Evolutionary conservation across 495 filamentous ascomycete species (phyloP).

Genomic region (Lophiostoma macrostomum): DNA sequence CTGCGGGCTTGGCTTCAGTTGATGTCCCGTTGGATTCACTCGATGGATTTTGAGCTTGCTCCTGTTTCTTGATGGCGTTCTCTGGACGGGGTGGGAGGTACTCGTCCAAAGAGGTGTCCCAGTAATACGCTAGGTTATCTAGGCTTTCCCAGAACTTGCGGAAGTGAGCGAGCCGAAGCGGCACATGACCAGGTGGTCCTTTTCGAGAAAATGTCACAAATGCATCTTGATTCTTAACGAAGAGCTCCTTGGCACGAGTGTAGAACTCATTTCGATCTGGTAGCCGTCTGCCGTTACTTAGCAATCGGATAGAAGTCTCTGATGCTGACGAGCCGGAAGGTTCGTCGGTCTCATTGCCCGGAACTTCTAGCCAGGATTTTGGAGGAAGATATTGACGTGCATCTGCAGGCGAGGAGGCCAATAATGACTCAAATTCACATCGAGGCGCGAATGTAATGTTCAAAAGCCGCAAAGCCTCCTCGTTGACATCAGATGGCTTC

Average conservation of each 20-base stretch:
- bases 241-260: conserved; percentile 49
- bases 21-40: background rate
- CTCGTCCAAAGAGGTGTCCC: conserved; percentile 59
- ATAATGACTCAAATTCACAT: conserved; percentile 47
- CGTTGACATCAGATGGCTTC: conserved; percentile 52
- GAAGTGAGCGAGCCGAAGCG: conserved; percentile 52
- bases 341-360: conserved; percentile 21
- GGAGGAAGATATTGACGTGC: conserved; percentile 46
- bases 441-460: conserved; percentile 49
- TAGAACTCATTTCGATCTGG: conserved; percentile 52
- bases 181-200: conserved; percentile 42
- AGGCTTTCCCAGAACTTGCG: conserved; percentile 61
- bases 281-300: conserved; percentile 52
- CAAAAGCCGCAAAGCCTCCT: conserved; percentile 50
- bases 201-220: conserved; percentile 52
- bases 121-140: conserved; percentile 59
- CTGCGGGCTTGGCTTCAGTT: background rate
- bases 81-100: conserved; percentile 40
- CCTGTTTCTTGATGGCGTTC: background rate
- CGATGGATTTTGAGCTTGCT: background rate
- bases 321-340: background rate
- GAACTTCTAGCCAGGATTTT: conserved; percentile 44
- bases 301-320: conserved; percentile 29
- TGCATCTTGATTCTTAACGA: conserved; percentile 55
- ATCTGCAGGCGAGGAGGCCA: conserved; percentile 43